These are phyloP conservation scores for Jackrogersella multiformis DNA, from an alignment of 495 filamentous ascomycete genomes.

Conservation along the genomic window DNA sequence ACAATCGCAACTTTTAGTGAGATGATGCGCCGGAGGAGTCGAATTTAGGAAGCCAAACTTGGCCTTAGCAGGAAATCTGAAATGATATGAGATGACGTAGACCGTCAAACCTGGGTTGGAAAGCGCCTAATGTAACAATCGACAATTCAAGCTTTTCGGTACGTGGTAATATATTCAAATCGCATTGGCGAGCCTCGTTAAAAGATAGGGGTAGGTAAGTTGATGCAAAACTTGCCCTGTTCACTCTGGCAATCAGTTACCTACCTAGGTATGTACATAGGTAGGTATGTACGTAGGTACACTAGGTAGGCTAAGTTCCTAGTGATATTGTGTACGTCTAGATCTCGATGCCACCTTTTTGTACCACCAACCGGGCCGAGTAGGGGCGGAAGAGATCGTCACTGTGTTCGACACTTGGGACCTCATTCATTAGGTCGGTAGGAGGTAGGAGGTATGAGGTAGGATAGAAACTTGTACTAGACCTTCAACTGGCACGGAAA, in stretches of 20 bases:
- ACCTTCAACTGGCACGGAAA: not conserved
- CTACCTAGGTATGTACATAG: too few species aligned
- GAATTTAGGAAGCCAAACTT: conserved; percentile 3
- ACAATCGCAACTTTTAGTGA: too few species aligned
- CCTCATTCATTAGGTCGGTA: too few species aligned
- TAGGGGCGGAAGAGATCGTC: not conserved
- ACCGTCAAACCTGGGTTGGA: conserved; percentile 24
- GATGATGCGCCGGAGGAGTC: not conserved
- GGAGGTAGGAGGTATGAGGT: too few species aligned
- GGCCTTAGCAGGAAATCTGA: conserved; percentile 1
- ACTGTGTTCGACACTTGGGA: not conserved
- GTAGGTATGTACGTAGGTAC: too few species aligned
- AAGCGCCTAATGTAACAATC: conserved; percentile 10
- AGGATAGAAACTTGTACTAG: too few species aligned
- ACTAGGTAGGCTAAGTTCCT: not conserved
- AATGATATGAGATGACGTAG: conserved; percentile 30
- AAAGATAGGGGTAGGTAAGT: not conserved
- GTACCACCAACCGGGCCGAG: not conserved
- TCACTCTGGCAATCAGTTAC: too few species aligned
- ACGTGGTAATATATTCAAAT: not conserved
- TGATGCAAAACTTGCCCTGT: not conserved
- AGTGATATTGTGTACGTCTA: conserved; percentile 2
- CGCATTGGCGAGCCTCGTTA: not conserved
- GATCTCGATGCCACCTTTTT: conserved; percentile 6
- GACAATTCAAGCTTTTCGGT: conserved; percentile 17